A percentile compares a stretch with the other conserved stretches of the same genome.
Evolutionary conservation across 2,329 filamentous ascomycete species (phyloP).

Genomic region (Colletotrichum liaoningense): DNA sequence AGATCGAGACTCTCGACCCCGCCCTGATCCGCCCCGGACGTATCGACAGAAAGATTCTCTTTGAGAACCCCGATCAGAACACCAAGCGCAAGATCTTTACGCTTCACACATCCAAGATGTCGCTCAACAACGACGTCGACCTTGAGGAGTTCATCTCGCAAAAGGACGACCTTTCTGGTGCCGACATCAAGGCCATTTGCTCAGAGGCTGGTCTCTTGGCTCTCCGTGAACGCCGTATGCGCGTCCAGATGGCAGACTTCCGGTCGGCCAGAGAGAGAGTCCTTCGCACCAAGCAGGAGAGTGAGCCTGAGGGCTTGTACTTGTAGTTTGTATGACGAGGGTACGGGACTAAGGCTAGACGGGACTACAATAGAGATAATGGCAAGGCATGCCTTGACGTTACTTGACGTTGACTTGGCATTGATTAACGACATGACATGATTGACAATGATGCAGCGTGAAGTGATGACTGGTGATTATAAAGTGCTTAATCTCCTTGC

Average conservation of each 20-base stretch:
- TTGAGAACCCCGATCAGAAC: conserved; percentile 79
- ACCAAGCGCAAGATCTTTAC: conserved; percentile 98
- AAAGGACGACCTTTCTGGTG: conserved; percentile 96
- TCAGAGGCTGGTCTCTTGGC: conserved; percentile 96
- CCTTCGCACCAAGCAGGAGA: conserved; percentile 98
- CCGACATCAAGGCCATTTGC: conserved; percentile 99
- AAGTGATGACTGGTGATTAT: background rate
- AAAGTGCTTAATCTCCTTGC: too few species aligned
- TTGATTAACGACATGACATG: background rate
- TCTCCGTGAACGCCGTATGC: conserved; percentile 93
- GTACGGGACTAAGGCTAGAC: conserved; percentile 11
- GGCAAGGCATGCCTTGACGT: conserved; percentile 19
- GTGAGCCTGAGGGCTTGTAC: conserved; percentile 97
- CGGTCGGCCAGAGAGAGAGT: conserved; percentile 91
- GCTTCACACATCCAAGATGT: conserved; percentile 99
- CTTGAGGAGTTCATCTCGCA: conserved; percentile 98
- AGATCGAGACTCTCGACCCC: conserved; percentile 97
- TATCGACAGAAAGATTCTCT: conserved; percentile 97
- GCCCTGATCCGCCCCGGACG: conserved; percentile 95
- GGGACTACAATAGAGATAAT: conserved; percentile 32
- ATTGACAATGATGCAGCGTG: background rate
- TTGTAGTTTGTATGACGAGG: conserved; percentile 70
- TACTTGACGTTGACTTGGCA: conserved; percentile 14
- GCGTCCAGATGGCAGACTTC: conserved; percentile 99
- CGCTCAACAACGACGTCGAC: conserved; percentile 93